Evolutionary conservation across 2,329 filamentous ascomycete genomes (phyloP).

Genomic region (Nothophaeocryptopus gaeumannii): DNA sequence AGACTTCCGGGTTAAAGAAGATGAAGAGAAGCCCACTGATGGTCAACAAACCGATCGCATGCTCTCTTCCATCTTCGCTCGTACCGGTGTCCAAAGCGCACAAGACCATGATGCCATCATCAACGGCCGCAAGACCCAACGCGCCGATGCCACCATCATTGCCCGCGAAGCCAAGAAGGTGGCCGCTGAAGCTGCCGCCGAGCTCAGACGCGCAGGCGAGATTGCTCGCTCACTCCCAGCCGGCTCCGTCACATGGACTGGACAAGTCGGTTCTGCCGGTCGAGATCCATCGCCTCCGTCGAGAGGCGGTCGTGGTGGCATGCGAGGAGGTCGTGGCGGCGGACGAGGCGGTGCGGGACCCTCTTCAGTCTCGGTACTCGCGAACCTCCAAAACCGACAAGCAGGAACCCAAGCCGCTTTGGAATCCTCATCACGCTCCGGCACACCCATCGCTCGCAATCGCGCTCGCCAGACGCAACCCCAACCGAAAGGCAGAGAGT

Average conservation of each 20-base stretch:
- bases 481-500: conserved; percentile 38
- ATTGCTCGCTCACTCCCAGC: conserved; percentile 70
- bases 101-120: conserved; percentile 92
- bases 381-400: conserved; percentile 44
- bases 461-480: conserved; percentile 6
- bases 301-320: conserved; percentile 41
- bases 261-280: conserved; percentile 74
- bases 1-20: conserved; percentile 37
- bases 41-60: conserved; percentile 59
- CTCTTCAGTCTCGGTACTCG: conserved; percentile 42
- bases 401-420: conserved; percentile 28
- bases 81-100: conserved; percentile 81
- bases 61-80: conserved; percentile 84
- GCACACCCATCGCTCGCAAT: conserved; percentile 26
- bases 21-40: conserved; percentile 26
- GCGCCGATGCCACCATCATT: conserved; percentile 74
- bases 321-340: conserved; percentile 32
- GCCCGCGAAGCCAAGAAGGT: conserved; percentile 77
- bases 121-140: conserved; percentile 63
- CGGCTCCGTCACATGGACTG: conserved; percentile 92
- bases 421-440: conserved; percentile 28
- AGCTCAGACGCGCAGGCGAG: conserved; percentile 70
- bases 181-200: conserved; percentile 72
- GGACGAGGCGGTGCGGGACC: conserved; percentile 38
- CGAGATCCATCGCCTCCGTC: conserved; percentile 58